Percentiles rank a stretch among this genome's conserved stretches.
These are phyloP conservation scores for Candida insectalens DNA, from an alignment of 805 yeast genomes.

Conservation along the genomic window DNA sequence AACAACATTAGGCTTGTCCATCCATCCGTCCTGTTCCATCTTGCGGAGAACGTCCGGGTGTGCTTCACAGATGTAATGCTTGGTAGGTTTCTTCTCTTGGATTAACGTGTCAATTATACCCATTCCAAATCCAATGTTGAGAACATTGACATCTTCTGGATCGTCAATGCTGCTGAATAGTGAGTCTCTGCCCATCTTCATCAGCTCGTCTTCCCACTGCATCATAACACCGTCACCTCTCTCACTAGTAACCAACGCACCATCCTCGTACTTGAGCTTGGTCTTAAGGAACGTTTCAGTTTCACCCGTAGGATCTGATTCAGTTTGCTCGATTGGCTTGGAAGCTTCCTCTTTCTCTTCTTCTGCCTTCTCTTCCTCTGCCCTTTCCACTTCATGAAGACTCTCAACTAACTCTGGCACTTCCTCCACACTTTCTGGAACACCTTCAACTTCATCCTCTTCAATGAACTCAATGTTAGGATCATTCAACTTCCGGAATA, in stretches of 20 bases:
- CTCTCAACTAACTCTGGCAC: slow-evolving; percentile 8
- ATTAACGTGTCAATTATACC: slow-evolving; percentile 86
- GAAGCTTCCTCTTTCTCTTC: slow-evolving; percentile 6
- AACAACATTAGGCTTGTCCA: slow-evolving; percentile 58
- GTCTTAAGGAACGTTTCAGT: slow-evolving; percentile 58
- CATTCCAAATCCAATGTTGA: slow-evolving; percentile 95
- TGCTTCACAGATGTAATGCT: slow-evolving; percentile 87
- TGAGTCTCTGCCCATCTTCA: slow-evolving; percentile 72
- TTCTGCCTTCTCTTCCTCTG: not conserved
- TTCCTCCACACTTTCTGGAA: slow-evolving; percentile 11
- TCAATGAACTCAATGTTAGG: slow-evolving; percentile 52
- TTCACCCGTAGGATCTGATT: slow-evolving; percentile 7
- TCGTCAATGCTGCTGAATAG: slow-evolving; percentile 39
- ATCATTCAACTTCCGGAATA: slow-evolving; percentile 63
- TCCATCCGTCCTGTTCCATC: slow-evolving; percentile 74
- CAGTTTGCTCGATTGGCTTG: not conserved
- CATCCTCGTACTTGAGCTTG: slow-evolving; percentile 56
- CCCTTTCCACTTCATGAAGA: slow-evolving; percentile 5
- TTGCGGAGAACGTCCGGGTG: slow-evolving; percentile 82
- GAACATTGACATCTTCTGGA: slow-evolving; percentile 35
- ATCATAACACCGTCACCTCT: slow-evolving; percentile 91
- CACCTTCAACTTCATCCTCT: slow-evolving; percentile 12
- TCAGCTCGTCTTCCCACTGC: slow-evolving; percentile 86
- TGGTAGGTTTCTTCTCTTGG: slow-evolving; percentile 44
- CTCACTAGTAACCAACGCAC: slow-evolving; percentile 62